These are phyloP conservation scores for Kuraishia cidri DNA, from an alignment of 805 yeast genomes.

Conservation along the genomic window DNA sequence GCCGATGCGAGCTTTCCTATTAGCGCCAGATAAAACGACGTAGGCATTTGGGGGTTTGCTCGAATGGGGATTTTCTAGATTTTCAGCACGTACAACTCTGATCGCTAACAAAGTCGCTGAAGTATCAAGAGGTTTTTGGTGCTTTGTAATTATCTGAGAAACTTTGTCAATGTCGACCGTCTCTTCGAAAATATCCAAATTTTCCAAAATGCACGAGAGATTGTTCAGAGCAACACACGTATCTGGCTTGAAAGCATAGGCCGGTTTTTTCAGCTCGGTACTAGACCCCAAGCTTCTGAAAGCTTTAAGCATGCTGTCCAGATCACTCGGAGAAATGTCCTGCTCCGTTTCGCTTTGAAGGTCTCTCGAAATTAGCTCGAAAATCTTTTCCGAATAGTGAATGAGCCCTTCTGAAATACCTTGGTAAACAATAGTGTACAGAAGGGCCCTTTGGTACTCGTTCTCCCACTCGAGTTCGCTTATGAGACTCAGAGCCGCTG, in stretches of 20 bases:
- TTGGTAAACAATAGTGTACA: slow-evolving; percentile 50
- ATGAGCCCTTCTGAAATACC: slow-evolving; percentile 51
- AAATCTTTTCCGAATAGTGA: slow-evolving; percentile 29
- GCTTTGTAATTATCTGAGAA: slow-evolving; percentile 28
- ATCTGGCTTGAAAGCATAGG: slow-evolving; percentile 47
- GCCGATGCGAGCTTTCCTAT: slow-evolving; percentile 5
- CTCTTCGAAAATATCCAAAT: slow-evolving; percentile 43
- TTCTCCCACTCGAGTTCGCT: slow-evolving; percentile 51
- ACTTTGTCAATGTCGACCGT: slow-evolving; percentile 49
- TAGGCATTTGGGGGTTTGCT: not conserved
- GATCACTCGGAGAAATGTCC: no score
- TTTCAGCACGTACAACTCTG: slow-evolving; percentile 1
- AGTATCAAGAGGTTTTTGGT: slow-evolving; percentile 15
- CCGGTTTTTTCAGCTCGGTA: slow-evolving; percentile 32
- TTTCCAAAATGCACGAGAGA: slow-evolving; percentile 39
- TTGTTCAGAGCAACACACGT: slow-evolving; percentile 78
- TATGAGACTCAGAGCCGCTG: slow-evolving; percentile 44
- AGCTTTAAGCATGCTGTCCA: slow-evolving; percentile 29
- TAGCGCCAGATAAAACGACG: not conserved
- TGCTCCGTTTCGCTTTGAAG: no score
- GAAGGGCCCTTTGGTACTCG: slow-evolving; percentile 45
- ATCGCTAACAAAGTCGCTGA: slow-evolving; percentile 2
- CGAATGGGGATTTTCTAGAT: not conserved
- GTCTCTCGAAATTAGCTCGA: slow-evolving; percentile 30
- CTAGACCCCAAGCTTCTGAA: slow-evolving; percentile 43